Evolutionary conservation across 495 filamentous ascomycete genomes (phyloP), one percentile per base, ranked within the genome.

Genomic region (Penicillium lagena): DNA sequence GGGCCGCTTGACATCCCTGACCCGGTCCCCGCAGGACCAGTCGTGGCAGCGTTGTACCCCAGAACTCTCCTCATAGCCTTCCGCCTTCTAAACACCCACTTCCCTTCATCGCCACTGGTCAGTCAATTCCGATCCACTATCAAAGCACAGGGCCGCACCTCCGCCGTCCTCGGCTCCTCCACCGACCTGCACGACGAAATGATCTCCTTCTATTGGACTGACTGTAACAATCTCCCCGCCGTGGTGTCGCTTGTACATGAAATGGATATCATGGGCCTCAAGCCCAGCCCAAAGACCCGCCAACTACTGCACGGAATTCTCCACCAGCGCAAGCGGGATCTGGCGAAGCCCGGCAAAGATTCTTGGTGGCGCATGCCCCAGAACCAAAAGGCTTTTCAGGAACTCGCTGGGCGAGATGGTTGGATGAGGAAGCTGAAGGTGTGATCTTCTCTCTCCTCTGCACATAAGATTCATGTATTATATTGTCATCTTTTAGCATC

Each of bases 101-200:
- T 85, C 59, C 70, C 75, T 2, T 62, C 76, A 0, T 89, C 86
- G 2, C 66, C 68, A 0, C 73, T 90, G 12, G 71, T 76, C 11
- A 64, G 82, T 15, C 70, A 74, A 43, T 63, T 95, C 34, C 72
- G 90, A 0, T 78, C 87, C 1, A 76, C 73, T 1, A 75, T 94
- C 62, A 88, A 86, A 55, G 70, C 75, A 12, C 75, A 89, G 2
- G 87, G 88, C 7, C 68, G 79, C 1, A 67, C 77, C 17, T 87
- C 86, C 10, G 82, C 83, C 41, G 75, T 89, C 11, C 73, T 95
- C 1, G 89, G 86, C 17, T 79, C 78, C 14, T 85, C 80, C 27
- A 83, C 84, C 2, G 64, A 70, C 0, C 78, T 95, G 32, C 94
- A 88, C 63, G 88, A 91, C 58, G 78, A 85, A 37, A 64, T 90